A percentile compares a stretch with the other conserved stretches of the same genome.
These are phyloP conservation scores for Oryza brachyantha DNA, from an alignment of 176 grass and related monocot genomes.

Conservation along the genomic window DNA sequence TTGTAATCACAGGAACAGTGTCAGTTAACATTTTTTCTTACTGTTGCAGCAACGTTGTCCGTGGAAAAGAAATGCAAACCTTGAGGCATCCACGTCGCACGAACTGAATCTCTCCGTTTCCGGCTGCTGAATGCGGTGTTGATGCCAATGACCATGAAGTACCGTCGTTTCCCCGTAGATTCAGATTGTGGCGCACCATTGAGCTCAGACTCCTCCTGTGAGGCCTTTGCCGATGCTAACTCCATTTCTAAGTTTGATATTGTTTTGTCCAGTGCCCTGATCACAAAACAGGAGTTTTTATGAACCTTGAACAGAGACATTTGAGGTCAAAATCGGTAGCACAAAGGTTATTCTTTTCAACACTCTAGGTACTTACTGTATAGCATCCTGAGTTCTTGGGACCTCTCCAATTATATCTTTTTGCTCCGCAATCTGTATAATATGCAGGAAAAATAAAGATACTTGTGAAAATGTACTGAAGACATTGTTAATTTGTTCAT, in stretches of 20 bases:
- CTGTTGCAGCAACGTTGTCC: neutral
- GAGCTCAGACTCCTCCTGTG: slow-evolving; percentile 66
- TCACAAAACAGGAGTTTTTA: neutral
- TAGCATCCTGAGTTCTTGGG: slow-evolving; percentile 54
- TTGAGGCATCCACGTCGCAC: slow-evolving; percentile 95
- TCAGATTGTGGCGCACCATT: slow-evolving; percentile 42
- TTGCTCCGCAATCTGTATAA: slow-evolving; percentile 18
- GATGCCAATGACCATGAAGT: slow-evolving; percentile 86
- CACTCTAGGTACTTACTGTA: slow-evolving; percentile 53
- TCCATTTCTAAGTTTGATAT: slow-evolving; percentile 88
- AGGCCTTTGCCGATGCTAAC: slow-evolving; percentile 64
- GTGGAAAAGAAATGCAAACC: slow-evolving; percentile 41
- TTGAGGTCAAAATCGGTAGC: neutral
- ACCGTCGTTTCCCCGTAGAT: slow-evolving; percentile 42
- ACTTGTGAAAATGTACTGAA: neutral
- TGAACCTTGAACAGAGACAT: neutral
- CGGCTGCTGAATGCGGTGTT: slow-evolving; percentile 96
- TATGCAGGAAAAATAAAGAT: neutral
- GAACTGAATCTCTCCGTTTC: slow-evolving; percentile 82
- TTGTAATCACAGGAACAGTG: neutral
- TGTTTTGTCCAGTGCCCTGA: slow-evolving; percentile 80
- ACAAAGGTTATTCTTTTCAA: neutral
- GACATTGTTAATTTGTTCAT: neutral
- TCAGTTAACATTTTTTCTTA: neutral
- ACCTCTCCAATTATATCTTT: slow-evolving; percentile 47